A percentile compares a stretch with the other conserved stretches of the same genome.
Evolutionary conservation across 805 yeast species (phyloP).

Genomic region (Nakazawaea pomicola): DNA sequence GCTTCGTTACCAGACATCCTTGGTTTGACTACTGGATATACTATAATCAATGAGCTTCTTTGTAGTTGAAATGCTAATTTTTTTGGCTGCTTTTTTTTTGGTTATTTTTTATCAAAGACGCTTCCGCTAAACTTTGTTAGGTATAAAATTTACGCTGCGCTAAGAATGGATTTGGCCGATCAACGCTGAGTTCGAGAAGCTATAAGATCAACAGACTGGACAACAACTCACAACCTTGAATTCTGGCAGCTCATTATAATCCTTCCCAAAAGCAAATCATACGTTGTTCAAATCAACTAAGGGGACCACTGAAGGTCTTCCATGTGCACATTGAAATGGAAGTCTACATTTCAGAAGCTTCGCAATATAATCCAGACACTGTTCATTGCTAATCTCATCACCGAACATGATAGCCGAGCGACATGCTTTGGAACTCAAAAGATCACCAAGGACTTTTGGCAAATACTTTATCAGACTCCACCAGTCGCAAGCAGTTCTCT

Average conservation of each 20-base stretch:
- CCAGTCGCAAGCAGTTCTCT: constrained; percentile 24
- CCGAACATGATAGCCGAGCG: constrained; percentile 73
- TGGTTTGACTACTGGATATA: too few relatives aligned
- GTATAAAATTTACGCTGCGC: not conserved
- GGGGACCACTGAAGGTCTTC: constrained; percentile 70
- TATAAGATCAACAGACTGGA: not conserved
- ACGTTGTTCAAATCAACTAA: constrained; percentile 23
- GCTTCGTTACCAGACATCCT: constrained; percentile 5
- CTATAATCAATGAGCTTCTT: not conserved
- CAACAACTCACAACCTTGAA: not conserved
- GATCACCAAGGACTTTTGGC: constrained; percentile 47
- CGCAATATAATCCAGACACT: constrained; percentile 41
- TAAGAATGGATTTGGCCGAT: not conserved
- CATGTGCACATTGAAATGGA: constrained; percentile 86
- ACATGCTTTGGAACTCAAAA: constrained; percentile 60
- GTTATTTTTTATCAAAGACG: not conserved
- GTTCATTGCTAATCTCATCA: constrained; percentile 33
- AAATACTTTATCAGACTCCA: constrained; percentile 33
- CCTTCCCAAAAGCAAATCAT: too few relatives aligned
- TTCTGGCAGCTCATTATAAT: not conserved
- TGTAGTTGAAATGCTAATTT: not conserved
- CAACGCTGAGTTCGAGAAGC: not conserved
- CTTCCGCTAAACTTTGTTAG: not conserved
- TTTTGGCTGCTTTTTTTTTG: not conserved
- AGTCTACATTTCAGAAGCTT: constrained; percentile 41